phyloP scores from a whole-genome alignment of 2,329 filamentous ascomycete species.

The Pyricularia grisea region DNA sequence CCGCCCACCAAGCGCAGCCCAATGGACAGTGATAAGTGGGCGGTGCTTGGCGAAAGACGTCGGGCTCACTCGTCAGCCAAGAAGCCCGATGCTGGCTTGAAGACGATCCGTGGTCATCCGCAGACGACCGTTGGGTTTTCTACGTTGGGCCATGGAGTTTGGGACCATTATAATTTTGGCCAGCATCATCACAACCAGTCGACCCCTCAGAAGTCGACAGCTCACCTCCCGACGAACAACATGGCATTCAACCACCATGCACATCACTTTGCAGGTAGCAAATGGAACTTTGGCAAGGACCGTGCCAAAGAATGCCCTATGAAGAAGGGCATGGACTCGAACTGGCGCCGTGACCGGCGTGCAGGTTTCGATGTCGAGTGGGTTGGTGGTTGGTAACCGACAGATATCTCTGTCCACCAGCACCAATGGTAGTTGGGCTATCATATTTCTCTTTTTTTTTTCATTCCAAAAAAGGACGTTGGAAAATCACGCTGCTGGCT shows the following conservation, averaged over 20 bases:
- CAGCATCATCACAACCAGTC: slow-evolving; percentile 9
- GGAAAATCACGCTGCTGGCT: slow-evolving; percentile 12
- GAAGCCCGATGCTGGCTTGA: slow-evolving; percentile 31
- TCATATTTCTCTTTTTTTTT: slow-evolving; percentile 12
- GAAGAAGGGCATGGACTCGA: slow-evolving; percentile 49
- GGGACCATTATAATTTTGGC: slow-evolving; percentile 30
- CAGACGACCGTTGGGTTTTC: slow-evolving; percentile 33
- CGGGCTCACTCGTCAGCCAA: slow-evolving; percentile 50
- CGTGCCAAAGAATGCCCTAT: slow-evolving; percentile 44
- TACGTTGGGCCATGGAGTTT: slow-evolving; percentile 37
- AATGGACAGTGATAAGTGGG: slow-evolving; percentile 69
- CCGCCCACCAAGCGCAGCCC: slow-evolving; percentile 52
- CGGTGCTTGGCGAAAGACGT: slow-evolving; percentile 74
- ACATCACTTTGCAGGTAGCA: slow-evolving; percentile 18
- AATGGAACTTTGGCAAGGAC: slow-evolving; percentile 32
- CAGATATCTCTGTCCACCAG: slow-evolving; percentile 18
- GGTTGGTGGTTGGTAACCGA: slow-evolving; percentile 78
- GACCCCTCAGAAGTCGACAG: background rate
- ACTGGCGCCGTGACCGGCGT: slow-evolving; percentile 52
- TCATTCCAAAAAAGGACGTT: background rate
- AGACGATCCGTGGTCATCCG: background rate
- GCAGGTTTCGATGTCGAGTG: slow-evolving; percentile 77
- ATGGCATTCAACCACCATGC: slow-evolving; percentile 12
- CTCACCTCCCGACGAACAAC: slow-evolving; percentile 13
- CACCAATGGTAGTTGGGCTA: slow-evolving; percentile 54